These are phyloP conservation scores for Periconia sp. DNA, from an alignment of 2,329 filamentous ascomycete genomes.

Conservation along the genomic window DNA sequence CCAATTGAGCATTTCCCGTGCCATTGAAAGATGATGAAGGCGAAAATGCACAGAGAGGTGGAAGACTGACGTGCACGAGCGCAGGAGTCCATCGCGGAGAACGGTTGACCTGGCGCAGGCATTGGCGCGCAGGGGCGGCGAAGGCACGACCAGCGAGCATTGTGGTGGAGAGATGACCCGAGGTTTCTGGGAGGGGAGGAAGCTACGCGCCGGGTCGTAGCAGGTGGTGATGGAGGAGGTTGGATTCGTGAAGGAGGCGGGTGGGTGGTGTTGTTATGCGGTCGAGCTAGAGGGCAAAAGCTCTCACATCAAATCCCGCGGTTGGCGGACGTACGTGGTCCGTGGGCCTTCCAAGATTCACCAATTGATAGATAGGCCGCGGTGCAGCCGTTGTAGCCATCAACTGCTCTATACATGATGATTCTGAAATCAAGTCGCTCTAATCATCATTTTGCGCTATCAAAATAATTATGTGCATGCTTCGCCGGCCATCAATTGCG, in stretches of 20 bases:
- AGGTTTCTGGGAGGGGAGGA: slow-evolving; percentile 20
- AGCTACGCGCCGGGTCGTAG: slow-evolving; percentile 36
- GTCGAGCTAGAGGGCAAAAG: slow-evolving; percentile 30
- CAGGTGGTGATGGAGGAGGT: slow-evolving; percentile 20
- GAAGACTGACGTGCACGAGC: slow-evolving; percentile 59
- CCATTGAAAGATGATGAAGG: not conserved
- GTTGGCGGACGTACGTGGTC: slow-evolving; percentile 12
- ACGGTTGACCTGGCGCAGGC: slow-evolving; percentile 65
- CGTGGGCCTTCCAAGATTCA: slow-evolving; percentile 2
- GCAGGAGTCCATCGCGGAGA: slow-evolving; percentile 51
- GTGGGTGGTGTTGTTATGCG: slow-evolving; percentile 17
- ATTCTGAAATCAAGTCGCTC: not conserved
- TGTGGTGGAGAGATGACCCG: slow-evolving; percentile 44
- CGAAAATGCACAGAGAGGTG: not conserved
- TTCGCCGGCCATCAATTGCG: too few species aligned
- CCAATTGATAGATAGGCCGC: not conserved
- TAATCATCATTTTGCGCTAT: too few species aligned
- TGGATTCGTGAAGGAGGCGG: slow-evolving; percentile 13
- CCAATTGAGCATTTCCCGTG: not conserved
- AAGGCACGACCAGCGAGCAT: slow-evolving; percentile 85
- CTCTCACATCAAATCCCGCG: slow-evolving; percentile 19
- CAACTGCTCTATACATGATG: not conserved
- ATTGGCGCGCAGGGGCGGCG: slow-evolving; percentile 76
- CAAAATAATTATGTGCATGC: too few species aligned
- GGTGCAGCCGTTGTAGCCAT: not conserved